Conservation (phyloP, 345 rosid species). For the Eucalyptus rudis region DNA sequence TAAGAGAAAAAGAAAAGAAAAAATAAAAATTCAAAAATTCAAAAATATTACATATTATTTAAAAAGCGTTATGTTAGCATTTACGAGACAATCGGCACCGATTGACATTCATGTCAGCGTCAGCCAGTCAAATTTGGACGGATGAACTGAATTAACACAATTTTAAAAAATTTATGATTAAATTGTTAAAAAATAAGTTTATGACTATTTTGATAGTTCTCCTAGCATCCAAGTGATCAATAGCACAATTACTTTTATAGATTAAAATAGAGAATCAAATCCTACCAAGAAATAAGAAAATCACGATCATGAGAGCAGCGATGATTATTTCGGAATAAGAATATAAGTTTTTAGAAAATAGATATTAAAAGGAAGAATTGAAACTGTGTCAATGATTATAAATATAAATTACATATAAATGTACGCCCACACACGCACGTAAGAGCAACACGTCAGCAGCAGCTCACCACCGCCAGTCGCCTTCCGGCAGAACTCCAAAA, state of each 20-base stretch:
- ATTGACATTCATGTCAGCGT: accelerated
- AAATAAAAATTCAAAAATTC: too few species aligned
- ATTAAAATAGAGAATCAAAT: neutral
- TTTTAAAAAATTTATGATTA: accelerated
- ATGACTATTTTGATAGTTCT: too few species aligned
- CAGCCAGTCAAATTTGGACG: accelerated
- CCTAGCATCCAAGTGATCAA: accelerated
- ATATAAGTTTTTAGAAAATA: neutral
- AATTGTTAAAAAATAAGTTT: too few species aligned
- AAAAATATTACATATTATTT: too few species aligned
- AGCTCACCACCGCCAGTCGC: neutral
- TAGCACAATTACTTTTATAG: too few species aligned
- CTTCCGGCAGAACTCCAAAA: neutral
- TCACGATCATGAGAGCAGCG: neutral
- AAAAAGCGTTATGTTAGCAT: too few species aligned
- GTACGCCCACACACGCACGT: neutral
- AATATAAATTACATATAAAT: neutral
- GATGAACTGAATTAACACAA: accelerated
- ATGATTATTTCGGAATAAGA: neutral
- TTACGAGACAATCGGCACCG: accelerated
- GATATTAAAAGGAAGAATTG: neutral
- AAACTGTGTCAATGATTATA: neutral
- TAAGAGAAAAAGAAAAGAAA: too few species aligned
- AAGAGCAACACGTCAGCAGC: neutral
- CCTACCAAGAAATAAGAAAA: neutral